Evolutionary conservation across 306 rosid genomes (phyloP).

Genomic region (Ammopiptanthus mongolicus): DNA sequence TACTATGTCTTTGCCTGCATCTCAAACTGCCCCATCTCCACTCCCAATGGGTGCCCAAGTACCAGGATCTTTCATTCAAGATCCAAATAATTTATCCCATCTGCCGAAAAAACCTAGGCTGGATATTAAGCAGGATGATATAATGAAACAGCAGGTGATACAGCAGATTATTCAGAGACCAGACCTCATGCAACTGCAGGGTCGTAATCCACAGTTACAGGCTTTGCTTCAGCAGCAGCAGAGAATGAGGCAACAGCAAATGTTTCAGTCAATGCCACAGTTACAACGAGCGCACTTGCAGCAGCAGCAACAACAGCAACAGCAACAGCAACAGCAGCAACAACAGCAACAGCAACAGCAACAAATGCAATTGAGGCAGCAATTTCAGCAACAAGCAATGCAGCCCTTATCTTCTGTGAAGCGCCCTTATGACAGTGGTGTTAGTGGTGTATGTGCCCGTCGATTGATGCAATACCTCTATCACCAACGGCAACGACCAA

Average conservation of each 20-base stretch:
- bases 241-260: constrained; percentile 55
- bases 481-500: constrained; percentile 86
- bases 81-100: constrained; percentile 62
- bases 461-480: constrained; percentile 94
- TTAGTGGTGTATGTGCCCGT: constrained; percentile 87
- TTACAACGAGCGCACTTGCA: constrained; percentile 73
- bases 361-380: constrained; percentile 79
- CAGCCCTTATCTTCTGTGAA: constrained; percentile 58
- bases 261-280: constrained; percentile 85
- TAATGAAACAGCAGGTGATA: constrained; percentile 68
- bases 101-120: constrained; percentile 70
- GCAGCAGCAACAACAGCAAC: constrained; percentile 32
- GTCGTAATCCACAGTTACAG: constrained; percentile 71
- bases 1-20: constrained; percentile 52
- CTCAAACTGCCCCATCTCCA: constrained; percentile 55
- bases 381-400: constrained; percentile 74
- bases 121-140: constrained; percentile 84
- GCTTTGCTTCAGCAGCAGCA: constrained; percentile 77
- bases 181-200: constrained; percentile 70
- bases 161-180: constrained; percentile 89
- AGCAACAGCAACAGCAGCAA: constrained; percentile 17
- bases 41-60: constrained; percentile 55
- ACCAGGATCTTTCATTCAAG: constrained; percentile 68
- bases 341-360: constrained; percentile 49
- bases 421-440: constrained; percentile 74